phyloP scores from a whole-genome alignment of 805 yeast species.

The Jamesozyma hellenica region DNA sequence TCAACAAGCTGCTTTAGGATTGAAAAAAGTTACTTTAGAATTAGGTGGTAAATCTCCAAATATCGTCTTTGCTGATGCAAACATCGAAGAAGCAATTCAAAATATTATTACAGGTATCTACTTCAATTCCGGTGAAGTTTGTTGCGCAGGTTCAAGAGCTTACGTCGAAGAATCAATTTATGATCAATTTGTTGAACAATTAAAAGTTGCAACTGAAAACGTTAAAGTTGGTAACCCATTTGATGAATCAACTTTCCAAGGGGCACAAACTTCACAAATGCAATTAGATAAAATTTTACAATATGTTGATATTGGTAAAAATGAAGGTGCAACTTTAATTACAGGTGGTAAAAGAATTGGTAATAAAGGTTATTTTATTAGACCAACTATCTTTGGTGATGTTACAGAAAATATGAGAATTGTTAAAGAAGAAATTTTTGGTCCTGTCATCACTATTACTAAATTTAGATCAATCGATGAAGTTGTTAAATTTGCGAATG shows the following conservation, averaged over 20 bases:
- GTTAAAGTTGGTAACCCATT: slow-evolving; percentile 74
- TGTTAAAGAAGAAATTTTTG: slow-evolving; percentile 84
- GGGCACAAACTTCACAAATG: slow-evolving; percentile 62
- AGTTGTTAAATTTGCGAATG: slow-evolving; percentile 63
- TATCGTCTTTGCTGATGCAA: slow-evolving; percentile 70
- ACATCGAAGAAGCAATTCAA: slow-evolving; percentile 53
- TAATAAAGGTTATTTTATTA: slow-evolving; percentile 57
- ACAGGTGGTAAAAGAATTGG: slow-evolving; percentile 77
- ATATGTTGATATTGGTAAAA: slow-evolving; percentile 54
- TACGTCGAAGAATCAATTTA: slow-evolving; percentile 68
- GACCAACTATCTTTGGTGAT: slow-evolving; percentile 82
- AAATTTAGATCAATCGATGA: slow-evolving; percentile 68
- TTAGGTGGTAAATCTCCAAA: slow-evolving; percentile 89
- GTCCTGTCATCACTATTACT: slow-evolving; percentile 73
- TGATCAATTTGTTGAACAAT: slow-evolving; percentile 52
- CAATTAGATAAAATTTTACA: slow-evolving; percentile 57
- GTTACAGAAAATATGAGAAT: slow-evolving; percentile 65
- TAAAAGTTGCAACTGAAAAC: slow-evolving; percentile 38
- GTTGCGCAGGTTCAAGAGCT: slow-evolving; percentile 86
- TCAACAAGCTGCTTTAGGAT: slow-evolving; percentile 57
- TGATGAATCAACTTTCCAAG: slow-evolving; percentile 57
- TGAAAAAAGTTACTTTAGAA: slow-evolving; percentile 76
- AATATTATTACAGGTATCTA: slow-evolving; percentile 66
- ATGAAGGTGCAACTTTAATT: slow-evolving; percentile 59
- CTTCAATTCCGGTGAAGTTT: slow-evolving; percentile 86